Percentiles rank a stretch among this genome's conserved stretches.
Conservation (phyloP, 2,329 filamentous ascomycete genomes). For the Paecilomyces sp. region DNA sequence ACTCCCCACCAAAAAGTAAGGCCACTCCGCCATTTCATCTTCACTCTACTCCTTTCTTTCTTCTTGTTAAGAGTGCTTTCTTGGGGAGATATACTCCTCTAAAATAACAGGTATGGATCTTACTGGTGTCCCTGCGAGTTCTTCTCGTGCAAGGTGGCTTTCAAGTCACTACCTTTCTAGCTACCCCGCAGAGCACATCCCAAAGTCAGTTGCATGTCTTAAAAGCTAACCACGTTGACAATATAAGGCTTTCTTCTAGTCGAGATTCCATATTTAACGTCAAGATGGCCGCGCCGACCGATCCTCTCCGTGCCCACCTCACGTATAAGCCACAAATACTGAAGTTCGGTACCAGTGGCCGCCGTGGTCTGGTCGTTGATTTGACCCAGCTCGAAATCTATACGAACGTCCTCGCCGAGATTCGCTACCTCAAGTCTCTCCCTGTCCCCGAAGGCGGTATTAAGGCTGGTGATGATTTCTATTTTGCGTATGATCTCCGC, state of each 20-base stretch:
- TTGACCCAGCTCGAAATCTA: slow-evolving; percentile 28
- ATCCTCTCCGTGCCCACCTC: slow-evolving; percentile 4
- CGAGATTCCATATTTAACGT: neutral
- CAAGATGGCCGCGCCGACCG: neutral
- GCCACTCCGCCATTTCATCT: neutral
- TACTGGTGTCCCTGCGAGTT: neutral
- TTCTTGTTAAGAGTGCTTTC: neutral
- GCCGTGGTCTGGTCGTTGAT: slow-evolving; percentile 22
- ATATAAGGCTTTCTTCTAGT: neutral
- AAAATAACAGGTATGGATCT: neutral
- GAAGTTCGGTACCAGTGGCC: slow-evolving; percentile 29
- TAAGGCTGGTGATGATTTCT: slow-evolving; percentile 22
- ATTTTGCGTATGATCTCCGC: slow-evolving; percentile 24
- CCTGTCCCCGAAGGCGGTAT: slow-evolving; percentile 19
- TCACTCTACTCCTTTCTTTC: neutral
- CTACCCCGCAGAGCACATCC: neutral
- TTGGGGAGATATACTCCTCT: neutral
- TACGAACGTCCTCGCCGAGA: slow-evolving; percentile 24
- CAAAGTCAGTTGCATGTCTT: too few relatives aligned
- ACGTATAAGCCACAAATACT: slow-evolving; percentile 20
- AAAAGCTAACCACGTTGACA: neutral
- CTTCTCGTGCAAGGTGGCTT: neutral
- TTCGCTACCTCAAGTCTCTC: slow-evolving; percentile 23
- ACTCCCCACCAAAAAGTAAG: neutral
- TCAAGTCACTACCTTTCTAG: neutral